Evolutionary conservation across 1,139 yeast species (phyloP).

Genomic region (Candida sanyaensis): DNA sequence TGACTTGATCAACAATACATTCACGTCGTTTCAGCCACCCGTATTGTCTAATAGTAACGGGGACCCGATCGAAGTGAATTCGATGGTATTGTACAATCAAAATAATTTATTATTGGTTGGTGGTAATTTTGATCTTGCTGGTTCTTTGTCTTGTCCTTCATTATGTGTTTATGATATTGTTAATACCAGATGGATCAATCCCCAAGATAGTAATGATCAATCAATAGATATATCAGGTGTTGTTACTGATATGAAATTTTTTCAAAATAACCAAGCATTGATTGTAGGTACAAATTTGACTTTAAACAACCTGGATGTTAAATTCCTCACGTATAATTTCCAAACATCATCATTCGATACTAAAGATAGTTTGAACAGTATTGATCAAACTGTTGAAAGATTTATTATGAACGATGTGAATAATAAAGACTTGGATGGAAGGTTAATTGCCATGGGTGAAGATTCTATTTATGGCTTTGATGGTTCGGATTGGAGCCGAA

Average conservation of each 20-base stretch:
- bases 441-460: constrained; percentile 59
- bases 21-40: constrained; percentile 52
- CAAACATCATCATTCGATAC: constrained; percentile 27
- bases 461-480: constrained; percentile 51
- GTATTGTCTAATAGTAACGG: constrained; percentile 28
- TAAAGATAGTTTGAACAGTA: constrained; percentile 22
- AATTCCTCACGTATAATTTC: constrained; percentile 58
- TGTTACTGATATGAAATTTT: constrained; percentile 57
- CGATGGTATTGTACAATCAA: constrained; percentile 55
- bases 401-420: constrained; percentile 53
- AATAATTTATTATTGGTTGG: constrained; percentile 64
- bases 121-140: constrained; percentile 69
- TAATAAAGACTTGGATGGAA: constrained; percentile 42
- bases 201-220: constrained; percentile 36
- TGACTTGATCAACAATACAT: constrained; percentile 41
- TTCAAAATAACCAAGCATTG: constrained; percentile 50
- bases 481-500: constrained; percentile 47
- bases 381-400: constrained; percentile 42
- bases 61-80: constrained; percentile 42
- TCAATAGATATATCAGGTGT: constrained; percentile 45
- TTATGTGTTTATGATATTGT: constrained; percentile 68
- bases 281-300: constrained; percentile 60
- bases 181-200: constrained; percentile 55
- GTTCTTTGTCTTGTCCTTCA: constrained; percentile 59
- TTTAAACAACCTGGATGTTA: constrained; percentile 30